Base-by-base conservation (phyloP, 306 rosid genomes). In the Prunus mume region DNA sequence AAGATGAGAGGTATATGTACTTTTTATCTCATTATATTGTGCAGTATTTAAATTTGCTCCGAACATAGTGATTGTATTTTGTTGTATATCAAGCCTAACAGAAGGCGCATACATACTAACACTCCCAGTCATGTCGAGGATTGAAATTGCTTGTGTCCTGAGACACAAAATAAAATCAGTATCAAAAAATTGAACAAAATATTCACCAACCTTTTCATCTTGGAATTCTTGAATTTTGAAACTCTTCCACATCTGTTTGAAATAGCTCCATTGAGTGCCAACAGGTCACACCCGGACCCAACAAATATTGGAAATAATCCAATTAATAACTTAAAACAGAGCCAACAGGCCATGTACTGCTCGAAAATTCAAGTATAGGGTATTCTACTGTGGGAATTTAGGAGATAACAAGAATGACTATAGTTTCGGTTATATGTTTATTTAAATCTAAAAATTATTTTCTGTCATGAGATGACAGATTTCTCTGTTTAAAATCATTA, bases 1-100 rank as follows among this genome's bases (percentile, higher is more conserved):
- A 94, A 79, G 98, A 94, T 86, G 98, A 94, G 86, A 89, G 98
- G 98, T 94, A 77, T 60, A 60, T 50, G 18, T 18, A 25, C 55
- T 50, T 76, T 50, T 49, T 30, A 34, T 63, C 38, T 6, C 18
- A 34, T 34, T 34, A 34, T 34, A 34, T 34, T 34, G 41, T 34
- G 41, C 19, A 25, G 18, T 27, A 4, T 47, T 27, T 46, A 69
- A 28, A 2, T 41, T 25, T 50, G 10, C 46, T 27, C 27, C 18
- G 24, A 68, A 68, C 9, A 2, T 68, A 24, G 8, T 47, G 43
- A 51, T 68, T 68, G 43, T 57, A 69, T 5, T 68, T 4, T 8
- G 17, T 22, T 55, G 27, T n/a, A 55, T n/a, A 6, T 58, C 64
- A 58, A 58, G 5, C 32, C 2, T 22, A 12, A 57, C 30, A 57